Percentiles rank a stretch among this genome's conserved stretches.
These are phyloP conservation scores for Pulveroboletus ravenelii DNA, from an alignment of 768 basidiomycete species.

Conservation along the genomic window DNA sequence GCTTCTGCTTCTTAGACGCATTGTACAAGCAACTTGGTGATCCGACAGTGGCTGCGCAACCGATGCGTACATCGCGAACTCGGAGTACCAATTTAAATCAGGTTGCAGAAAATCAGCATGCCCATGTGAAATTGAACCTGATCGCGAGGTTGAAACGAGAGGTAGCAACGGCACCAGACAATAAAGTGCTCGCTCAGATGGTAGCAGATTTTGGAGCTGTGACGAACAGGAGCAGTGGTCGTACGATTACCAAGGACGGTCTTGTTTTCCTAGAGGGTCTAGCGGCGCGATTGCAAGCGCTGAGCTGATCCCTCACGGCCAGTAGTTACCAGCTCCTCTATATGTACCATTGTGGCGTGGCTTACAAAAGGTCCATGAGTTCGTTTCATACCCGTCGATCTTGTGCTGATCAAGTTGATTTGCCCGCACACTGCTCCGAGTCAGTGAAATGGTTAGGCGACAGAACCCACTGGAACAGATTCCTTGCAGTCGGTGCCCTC, in stretches of 20 bases:
- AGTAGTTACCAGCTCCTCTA: neutral
- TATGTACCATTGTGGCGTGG: too few species aligned
- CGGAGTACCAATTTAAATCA: constrained; percentile 39
- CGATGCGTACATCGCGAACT: constrained; percentile 44
- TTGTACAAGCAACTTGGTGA: constrained; percentile 68
- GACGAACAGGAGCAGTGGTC: constrained; percentile 62
- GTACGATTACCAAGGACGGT: constrained; percentile 76
- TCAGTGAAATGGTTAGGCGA: too few species aligned
- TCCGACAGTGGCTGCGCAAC: constrained; percentile 53
- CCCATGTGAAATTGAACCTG: constrained; percentile 54
- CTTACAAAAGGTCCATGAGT: too few species aligned
- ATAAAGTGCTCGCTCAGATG: constrained; percentile 56
- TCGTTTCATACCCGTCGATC: too few species aligned
- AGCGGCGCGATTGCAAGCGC: constrained; percentile 44
- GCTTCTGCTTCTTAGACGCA: constrained; percentile 63
- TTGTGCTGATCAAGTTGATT: too few species aligned
- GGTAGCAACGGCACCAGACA: constrained; percentile 46
- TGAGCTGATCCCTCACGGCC: constrained; percentile 10
- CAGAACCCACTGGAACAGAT: too few species aligned
- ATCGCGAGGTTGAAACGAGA: constrained; percentile 55
- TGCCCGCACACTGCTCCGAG: too few species aligned
- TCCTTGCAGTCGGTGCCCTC: too few species aligned
- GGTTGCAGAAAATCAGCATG: constrained; percentile 39
- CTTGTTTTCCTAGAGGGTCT: constrained; percentile 64
- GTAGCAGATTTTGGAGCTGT: constrained; percentile 67